Conservation (phyloP, 148 eudicot species). For the Silene latifolia region DNA sequence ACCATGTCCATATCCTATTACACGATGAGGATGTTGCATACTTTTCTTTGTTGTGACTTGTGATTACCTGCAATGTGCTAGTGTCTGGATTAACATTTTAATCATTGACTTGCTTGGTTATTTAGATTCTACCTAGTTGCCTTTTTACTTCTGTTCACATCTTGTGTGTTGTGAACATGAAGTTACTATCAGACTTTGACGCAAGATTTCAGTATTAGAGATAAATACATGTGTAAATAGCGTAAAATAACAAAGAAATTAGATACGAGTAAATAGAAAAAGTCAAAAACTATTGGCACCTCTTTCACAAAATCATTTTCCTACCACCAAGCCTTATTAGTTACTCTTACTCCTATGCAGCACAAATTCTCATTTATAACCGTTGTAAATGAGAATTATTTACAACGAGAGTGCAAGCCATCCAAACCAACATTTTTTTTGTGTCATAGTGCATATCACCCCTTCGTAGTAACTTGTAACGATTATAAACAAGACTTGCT, state of each 20-base stretch:
- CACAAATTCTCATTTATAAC: too few species aligned
- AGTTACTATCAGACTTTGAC: neutral
- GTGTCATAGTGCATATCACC: too few species aligned
- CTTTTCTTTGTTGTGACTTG: neutral
- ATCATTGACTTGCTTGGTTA: slow-evolving; percentile 14
- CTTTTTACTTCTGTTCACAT: slow-evolving; percentile 1
- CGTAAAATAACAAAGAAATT: neutral
- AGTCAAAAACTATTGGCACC: neutral
- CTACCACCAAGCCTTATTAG: too few species aligned
- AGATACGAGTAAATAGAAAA: too few species aligned
- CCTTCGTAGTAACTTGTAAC: too few species aligned
- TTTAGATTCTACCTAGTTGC: neutral
- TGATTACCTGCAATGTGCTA: slow-evolving; percentile 11
- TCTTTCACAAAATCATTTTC: too few species aligned
- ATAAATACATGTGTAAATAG: neutral
- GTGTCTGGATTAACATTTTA: neutral
- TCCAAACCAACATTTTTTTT: too few species aligned
- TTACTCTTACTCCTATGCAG: too few species aligned
- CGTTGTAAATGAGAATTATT: too few species aligned
- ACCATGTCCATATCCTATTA: neutral
- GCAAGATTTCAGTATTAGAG: neutral
- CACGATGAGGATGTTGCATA: slow-evolving; percentile 10
- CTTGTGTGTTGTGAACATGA: slow-evolving; percentile 4
- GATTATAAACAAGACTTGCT: too few species aligned
- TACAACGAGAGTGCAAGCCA: too few species aligned